Conservation (phyloP, 257 asterid species). For the Solanum arcanum region DNA sequence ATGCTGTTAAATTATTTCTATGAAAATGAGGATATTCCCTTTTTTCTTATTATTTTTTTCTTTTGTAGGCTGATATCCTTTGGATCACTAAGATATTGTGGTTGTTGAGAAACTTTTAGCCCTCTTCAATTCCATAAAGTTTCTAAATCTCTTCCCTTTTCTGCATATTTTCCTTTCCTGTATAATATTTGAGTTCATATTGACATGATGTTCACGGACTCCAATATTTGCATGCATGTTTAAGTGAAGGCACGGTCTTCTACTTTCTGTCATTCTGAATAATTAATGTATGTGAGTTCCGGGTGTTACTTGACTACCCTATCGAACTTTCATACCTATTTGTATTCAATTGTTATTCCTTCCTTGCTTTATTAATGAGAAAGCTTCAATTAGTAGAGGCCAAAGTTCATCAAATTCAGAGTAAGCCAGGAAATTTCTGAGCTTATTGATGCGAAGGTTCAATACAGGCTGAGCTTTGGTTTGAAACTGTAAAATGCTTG, state of each 20-base stretch:
- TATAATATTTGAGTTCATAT: not conserved
- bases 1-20: too few species aligned
- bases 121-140: not conserved
- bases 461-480: too few species aligned
- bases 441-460: too few species aligned
- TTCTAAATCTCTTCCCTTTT: not conserved
- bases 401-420: too few species aligned
- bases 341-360: conserved; percentile 24
- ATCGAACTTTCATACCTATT: conserved; percentile 59
- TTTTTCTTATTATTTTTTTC: too few species aligned
- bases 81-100: not conserved
- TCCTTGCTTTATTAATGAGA: not conserved
- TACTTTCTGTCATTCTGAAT: conserved; percentile 74
- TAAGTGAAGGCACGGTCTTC: conserved; percentile 51
- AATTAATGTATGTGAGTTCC: conserved; percentile 44
- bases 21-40: too few species aligned
- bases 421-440: too few species aligned
- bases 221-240: conserved; percentile 51
- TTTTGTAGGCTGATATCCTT: not conserved
- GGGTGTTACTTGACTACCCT: conserved; percentile 61
- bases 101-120: not conserved
- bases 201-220: not conserved
- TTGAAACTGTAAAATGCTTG: too few species aligned
- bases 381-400: too few species aligned
- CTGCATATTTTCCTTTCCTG: too few species aligned